phyloP scores from a whole-genome alignment of 257 asterid genomes.

The Gardenia jasminoides region DNA sequence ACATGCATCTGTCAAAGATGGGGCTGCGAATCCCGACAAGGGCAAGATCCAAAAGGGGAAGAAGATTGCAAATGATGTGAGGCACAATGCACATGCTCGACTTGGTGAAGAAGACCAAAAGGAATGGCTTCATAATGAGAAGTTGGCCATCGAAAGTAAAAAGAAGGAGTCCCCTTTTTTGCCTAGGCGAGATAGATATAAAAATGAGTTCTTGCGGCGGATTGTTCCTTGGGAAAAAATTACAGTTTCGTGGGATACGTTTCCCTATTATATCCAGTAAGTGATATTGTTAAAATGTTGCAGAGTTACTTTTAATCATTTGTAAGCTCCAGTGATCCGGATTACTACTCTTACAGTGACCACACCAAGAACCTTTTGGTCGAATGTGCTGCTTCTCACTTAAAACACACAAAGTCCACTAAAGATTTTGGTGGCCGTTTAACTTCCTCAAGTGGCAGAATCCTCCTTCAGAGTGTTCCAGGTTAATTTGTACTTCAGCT shows the following conservation, averaged over 20 bases:
- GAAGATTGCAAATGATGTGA: slow-evolving; percentile 28
- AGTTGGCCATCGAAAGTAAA: slow-evolving; percentile 73
- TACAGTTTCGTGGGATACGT: slow-evolving; percentile 86
- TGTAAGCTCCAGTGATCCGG: slow-evolving; percentile 28
- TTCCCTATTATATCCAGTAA: slow-evolving; percentile 87
- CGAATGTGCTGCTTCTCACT: slow-evolving; percentile 88
- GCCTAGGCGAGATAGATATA: slow-evolving; percentile 66
- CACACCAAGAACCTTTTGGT: slow-evolving; percentile 68
- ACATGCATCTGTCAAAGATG: slow-evolving; percentile 40
- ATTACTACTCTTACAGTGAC: slow-evolving; percentile 47
- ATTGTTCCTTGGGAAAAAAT: slow-evolving; percentile 94
- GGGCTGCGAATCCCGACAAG: slow-evolving; percentile 41
- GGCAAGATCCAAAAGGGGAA: slow-evolving; percentile 38
- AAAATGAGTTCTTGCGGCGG: slow-evolving; percentile 76
- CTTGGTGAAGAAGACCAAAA: slow-evolving; percentile 92
- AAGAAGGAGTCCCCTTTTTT: slow-evolving; percentile 87
- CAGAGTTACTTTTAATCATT: slow-evolving; percentile 8
- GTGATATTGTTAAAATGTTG: slow-evolving; percentile 24
- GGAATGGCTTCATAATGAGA: slow-evolving; percentile 87
- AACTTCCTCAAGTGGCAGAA: slow-evolving; percentile 84
- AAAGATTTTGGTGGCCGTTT: slow-evolving; percentile 69
- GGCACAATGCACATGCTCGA: slow-evolving; percentile 71
- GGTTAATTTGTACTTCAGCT: slow-evolving; percentile 39
- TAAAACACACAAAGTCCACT: slow-evolving; percentile 69
- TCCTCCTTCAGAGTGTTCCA: slow-evolving; percentile 81